Conservation (phyloP, 345 rosid genomes). For the Lepidium africanum region DNA sequence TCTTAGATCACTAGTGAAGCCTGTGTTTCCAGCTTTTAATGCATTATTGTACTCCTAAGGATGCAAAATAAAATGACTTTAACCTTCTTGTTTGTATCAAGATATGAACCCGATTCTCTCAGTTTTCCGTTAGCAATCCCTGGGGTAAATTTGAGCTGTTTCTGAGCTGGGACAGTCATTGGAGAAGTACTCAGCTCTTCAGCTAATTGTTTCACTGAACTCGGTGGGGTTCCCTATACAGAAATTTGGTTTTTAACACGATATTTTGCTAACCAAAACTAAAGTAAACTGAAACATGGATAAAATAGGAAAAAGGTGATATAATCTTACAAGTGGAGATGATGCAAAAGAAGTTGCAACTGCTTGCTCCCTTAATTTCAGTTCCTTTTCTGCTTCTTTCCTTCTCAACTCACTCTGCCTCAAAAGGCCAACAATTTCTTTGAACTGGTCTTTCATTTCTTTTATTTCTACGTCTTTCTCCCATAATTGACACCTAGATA, state of each 20-base stretch:
- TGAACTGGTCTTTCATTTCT: conserved; percentile 90
- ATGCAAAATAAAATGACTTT: conserved; percentile 3
- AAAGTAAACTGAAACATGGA: not conserved
- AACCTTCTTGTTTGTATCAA: conserved; percentile 69
- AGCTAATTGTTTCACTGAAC: conserved; percentile 52
- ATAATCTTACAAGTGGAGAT: conserved; percentile 46
- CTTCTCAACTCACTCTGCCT: conserved; percentile 70
- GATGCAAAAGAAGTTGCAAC: conserved; percentile 55
- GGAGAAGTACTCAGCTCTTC: conserved; percentile 69
- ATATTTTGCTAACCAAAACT: not conserved
- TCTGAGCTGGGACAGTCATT: conserved; percentile 75
- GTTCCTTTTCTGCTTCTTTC: conserved; percentile 80
- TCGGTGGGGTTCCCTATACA: conserved; percentile 50
- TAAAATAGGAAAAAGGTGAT: not conserved
- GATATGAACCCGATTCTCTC: conserved; percentile 55
- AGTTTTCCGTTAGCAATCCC: conserved; percentile 70
- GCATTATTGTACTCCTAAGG: not conserved
- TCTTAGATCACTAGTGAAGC: not conserved
- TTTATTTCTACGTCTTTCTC: conserved; percentile 85
- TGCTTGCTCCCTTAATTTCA: conserved; percentile 73
- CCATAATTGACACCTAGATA: conserved; percentile 79
- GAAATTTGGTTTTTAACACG: not conserved
- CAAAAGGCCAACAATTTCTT: conserved; percentile 72
- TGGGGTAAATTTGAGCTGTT: conserved; percentile 84
- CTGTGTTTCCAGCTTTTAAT: not conserved